Evolutionary conservation across 108 stramenopile genomes (phyloP).

Genomic region (Nannochloropsis oceanica): DNA sequence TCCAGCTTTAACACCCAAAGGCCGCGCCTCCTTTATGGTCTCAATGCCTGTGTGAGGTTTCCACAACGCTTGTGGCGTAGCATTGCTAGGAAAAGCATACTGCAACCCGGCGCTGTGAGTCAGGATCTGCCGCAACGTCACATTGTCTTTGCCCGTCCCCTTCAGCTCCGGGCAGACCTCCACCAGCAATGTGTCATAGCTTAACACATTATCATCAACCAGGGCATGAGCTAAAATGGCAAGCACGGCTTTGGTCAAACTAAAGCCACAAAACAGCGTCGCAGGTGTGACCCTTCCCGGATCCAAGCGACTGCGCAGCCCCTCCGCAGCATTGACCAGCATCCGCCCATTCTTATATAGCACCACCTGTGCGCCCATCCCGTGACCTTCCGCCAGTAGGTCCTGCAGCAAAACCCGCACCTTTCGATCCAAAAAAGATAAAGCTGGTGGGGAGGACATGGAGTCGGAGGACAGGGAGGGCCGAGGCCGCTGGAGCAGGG

Average conservation of each 20-base stretch:
- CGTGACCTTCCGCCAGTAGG: constrained; percentile 4
- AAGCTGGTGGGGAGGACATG: neutral
- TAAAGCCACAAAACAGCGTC: constrained; percentile 24
- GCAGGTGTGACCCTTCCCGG: constrained; percentile 5
- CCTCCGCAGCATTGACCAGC: constrained; percentile 16
- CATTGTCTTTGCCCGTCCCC: constrained; percentile 1
- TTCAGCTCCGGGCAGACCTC: constrained; percentile 25
- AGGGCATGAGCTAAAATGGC: constrained; percentile 19
- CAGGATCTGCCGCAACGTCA: constrained; percentile 23
- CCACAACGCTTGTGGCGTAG: constrained; percentile 11
- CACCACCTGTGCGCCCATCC: constrained; percentile 28
- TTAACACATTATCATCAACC: constrained; percentile 6
- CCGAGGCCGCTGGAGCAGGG: neutral
- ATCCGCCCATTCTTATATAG: neutral
- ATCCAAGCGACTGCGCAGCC: constrained; percentile 17
- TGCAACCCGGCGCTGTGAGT: constrained; percentile 29
- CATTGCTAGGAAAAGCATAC: constrained; percentile 12
- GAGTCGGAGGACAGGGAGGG: neutral
- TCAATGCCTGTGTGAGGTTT: neutral
- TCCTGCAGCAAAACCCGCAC: constrained; percentile 5
- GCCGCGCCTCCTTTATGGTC: constrained; percentile 12
- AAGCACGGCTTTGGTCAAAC: constrained; percentile 14
- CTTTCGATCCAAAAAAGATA: constrained; percentile 17
- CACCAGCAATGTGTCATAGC: constrained; percentile 15
- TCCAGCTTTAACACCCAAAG: constrained; percentile 12